Conservation (phyloP, 331 rosid genomes). For the Rhamnella rubrinervis region DNA sequence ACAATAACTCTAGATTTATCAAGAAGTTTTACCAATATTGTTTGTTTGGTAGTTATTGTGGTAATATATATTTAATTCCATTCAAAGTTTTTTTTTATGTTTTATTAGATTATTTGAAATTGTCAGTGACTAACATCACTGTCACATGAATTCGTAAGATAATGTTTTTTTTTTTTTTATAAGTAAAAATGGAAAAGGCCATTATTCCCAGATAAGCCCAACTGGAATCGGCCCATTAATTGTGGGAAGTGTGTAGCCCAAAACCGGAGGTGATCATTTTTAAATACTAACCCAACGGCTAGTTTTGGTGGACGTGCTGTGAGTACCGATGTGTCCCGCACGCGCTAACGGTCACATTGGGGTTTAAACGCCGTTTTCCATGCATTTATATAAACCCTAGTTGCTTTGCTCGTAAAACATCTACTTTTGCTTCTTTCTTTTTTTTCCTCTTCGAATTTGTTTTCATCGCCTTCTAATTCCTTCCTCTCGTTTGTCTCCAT, state of each 20-base stretch:
- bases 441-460: background rate
- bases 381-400: slow-evolving; percentile 39
- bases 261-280: background rate
- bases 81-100: no score
- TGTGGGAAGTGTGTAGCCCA: background rate
- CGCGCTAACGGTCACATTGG: slow-evolving; percentile 85
- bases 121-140: no score
- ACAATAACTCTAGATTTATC: no score
- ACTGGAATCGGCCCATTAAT: background rate
- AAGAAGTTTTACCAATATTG: no score
- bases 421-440: background rate
- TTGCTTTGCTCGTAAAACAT: background rate
- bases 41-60: no score
- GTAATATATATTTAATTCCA: no score
- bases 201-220: no score
- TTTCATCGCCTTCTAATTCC: background rate
- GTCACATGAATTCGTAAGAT: no score
- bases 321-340: slow-evolving; percentile 5
- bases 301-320: slow-evolving; percentile 39
- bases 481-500: slow-evolving; percentile 4
- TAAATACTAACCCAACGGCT: slow-evolving; percentile 61
- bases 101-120: no score
- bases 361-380: slow-evolving; percentile 17
- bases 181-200: no score
- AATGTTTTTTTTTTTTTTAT: no score